Evolutionary conservation across 106 monocot species (phyloP).

Genomic region (Acanthochlamys bracteata): DNA sequence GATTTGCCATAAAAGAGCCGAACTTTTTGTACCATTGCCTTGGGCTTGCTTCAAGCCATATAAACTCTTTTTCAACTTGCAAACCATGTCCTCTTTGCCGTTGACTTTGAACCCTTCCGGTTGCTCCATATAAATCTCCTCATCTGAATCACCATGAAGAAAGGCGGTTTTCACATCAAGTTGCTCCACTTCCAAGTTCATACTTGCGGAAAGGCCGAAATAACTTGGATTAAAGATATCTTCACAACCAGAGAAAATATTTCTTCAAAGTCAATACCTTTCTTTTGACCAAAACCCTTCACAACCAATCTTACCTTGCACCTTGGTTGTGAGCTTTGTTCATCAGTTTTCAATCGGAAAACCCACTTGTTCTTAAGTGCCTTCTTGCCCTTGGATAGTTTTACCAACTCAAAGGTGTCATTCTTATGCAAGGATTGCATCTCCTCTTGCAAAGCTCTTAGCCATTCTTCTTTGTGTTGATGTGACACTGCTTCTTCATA

Average conservation of each 20-base stretch:
- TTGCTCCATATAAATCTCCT: too few species aligned
- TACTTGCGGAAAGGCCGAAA: background rate
- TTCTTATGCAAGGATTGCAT: background rate
- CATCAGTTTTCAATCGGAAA: background rate
- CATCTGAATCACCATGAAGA: too few species aligned
- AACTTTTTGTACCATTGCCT: constrained; percentile 10
- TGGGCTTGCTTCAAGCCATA: constrained; percentile 13
- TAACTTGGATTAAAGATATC: background rate
- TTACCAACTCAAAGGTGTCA: background rate
- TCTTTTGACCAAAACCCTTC: background rate
- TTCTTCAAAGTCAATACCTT: background rate
- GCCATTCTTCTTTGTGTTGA: background rate
- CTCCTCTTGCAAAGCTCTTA: background rate
- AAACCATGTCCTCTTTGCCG: too few species aligned
- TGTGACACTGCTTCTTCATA: background rate
- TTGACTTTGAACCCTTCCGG: too few species aligned
- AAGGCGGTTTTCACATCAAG: background rate
- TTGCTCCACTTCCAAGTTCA: background rate
- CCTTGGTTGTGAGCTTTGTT: background rate
- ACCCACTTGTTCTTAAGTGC: constrained; percentile 1
- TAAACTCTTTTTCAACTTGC: constrained; percentile 10
- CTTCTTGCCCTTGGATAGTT: background rate
- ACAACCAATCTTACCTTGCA: background rate
- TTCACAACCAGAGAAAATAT: background rate
- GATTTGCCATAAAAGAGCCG: background rate